These are phyloP conservation scores for Suillus fuscotomentosus DNA, from an alignment of 768 basidiomycete species.

Conservation along the genomic window DNA sequence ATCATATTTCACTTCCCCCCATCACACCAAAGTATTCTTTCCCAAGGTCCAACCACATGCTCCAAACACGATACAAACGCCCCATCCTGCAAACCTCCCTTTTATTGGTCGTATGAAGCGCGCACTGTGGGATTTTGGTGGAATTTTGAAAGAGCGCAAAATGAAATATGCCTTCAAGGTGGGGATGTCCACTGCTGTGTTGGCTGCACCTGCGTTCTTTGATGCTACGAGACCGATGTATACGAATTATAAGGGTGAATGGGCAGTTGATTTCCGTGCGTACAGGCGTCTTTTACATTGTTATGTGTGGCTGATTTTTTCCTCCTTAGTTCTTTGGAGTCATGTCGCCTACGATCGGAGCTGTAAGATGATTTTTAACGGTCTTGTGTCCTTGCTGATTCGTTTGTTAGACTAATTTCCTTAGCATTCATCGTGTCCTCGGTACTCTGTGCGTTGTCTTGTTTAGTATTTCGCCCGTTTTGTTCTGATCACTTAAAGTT, in stretches of 20 bases:
- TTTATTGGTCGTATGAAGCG: constrained; percentile 64
- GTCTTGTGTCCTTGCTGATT: constrained; percentile 13
- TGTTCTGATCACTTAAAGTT: constrained; percentile 37
- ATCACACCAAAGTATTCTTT: constrained; percentile 61
- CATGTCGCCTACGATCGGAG: constrained; percentile 88
- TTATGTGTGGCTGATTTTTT: constrained; percentile 6
- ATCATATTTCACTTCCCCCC: constrained; percentile 51
- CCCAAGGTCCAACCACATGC: constrained; percentile 83
- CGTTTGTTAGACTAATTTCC: constrained; percentile 70
- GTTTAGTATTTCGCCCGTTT: background rate
- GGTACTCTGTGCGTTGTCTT: constrained; percentile 71
- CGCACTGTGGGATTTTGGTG: constrained; percentile 69
- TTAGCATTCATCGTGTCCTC: constrained; percentile 78
- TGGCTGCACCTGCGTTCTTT: constrained; percentile 88
- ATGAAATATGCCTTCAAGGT: constrained; percentile 88
- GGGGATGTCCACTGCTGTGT: constrained; percentile 76
- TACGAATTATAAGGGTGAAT: constrained; percentile 84
- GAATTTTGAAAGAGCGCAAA: constrained; percentile 65
- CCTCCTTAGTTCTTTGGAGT: constrained; percentile 74
- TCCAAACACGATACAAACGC: constrained; percentile 83
- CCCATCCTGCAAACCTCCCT: constrained; percentile 57
- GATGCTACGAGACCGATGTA: constrained; percentile 76
- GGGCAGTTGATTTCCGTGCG: constrained; percentile 91
- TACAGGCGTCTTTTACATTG: constrained; percentile 12
- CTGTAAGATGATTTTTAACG: constrained; percentile 42